Base-by-base conservation (phyloP, 257 asterid species). In the Ilex aquifolium region DNA sequence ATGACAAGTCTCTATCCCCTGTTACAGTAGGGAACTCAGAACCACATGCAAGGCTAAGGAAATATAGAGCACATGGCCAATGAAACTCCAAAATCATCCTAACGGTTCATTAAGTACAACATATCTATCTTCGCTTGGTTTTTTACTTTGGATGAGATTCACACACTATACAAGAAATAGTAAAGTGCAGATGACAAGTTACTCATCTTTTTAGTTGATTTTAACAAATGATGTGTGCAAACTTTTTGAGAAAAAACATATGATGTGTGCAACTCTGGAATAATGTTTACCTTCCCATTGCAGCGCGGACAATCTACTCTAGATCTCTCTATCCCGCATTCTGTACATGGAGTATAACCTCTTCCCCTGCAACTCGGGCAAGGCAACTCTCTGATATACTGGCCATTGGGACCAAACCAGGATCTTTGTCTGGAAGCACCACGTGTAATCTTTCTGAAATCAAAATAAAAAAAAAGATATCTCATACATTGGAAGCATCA, bases 391-490 rank as follows among this genome's bases (percentile, higher is more conserved):
- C 95, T 79, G 71, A 92, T 85, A 56, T 92, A 92, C 70, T 83
- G 97, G 5, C 97, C 98, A 63, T 86, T 88, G 32, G 98, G 98
- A 64, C 98, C 96, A 70, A 91, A 86, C 98, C 98, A 91, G 2
- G 98, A 88, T 64, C 95, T 79, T 17, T 84, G 85, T 59, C 75
- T 77, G 12, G 90, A 80, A 31, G 82, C 72, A 74, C 75, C 79
- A 55, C 93, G 84, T 67, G 73, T 70, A 57, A 77, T 73, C 76
- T 81, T 78, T 78, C 96, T 91, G 56, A 36, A 69, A 60, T 36
- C 16, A 31, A 21, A n/a, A 56, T 31, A 51, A 44, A 21, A 54
- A 54, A 63, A 61, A 31, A 77, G 65, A 48, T 56, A 36, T 32
- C 12, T 10, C 27, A 10, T 62, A 52, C 29, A 57, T 42, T 57